These are phyloP conservation scores for Capniomyces stellatus DNA, from an alignment of 371 early-diverging fungal genomes.

Conservation along the genomic window DNA sequence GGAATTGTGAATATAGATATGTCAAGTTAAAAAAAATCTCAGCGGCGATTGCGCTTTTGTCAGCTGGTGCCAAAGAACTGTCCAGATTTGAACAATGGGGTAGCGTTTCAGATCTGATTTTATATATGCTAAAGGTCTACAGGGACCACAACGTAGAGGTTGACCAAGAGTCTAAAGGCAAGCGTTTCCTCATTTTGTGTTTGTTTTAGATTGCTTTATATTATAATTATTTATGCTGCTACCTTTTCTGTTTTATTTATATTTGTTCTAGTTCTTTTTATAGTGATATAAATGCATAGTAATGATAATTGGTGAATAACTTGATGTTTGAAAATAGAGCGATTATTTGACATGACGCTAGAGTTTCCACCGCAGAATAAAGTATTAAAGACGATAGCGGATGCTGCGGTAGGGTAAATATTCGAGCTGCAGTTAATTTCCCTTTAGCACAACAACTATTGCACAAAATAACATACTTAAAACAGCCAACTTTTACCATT, in stretches of 20 bases:
- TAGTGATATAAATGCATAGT: too few relatives aligned
- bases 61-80: slow-evolving; percentile 55
- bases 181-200: too few relatives aligned
- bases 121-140: slow-evolving; percentile 65
- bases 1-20: slow-evolving; percentile 28
- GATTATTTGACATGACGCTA: slow-evolving; percentile 17
- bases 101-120: slow-evolving; percentile 64
- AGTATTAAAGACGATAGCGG: slow-evolving; percentile 7
- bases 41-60: slow-evolving; percentile 58
- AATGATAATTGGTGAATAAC: too few relatives aligned
- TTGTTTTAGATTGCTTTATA: background rate
- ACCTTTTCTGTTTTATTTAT: slow-evolving; percentile 8
- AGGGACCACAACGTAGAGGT: slow-evolving; percentile 48
- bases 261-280: slow-evolving; percentile 8
- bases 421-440: too few relatives aligned
- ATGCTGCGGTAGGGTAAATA: slow-evolving; percentile 10
- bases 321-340: too few relatives aligned
- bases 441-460: too few relatives aligned
- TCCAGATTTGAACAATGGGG: slow-evolving; percentile 62
- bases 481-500: too few relatives aligned
- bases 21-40: slow-evolving; percentile 62
- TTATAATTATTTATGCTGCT: background rate
- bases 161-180: slow-evolving; percentile 47
- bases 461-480: too few relatives aligned
- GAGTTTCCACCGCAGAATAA: slow-evolving; percentile 21